phyloP scores from a whole-genome alignment of 2,329 filamentous ascomycete species.

The Xylaria multiplex region DNA sequence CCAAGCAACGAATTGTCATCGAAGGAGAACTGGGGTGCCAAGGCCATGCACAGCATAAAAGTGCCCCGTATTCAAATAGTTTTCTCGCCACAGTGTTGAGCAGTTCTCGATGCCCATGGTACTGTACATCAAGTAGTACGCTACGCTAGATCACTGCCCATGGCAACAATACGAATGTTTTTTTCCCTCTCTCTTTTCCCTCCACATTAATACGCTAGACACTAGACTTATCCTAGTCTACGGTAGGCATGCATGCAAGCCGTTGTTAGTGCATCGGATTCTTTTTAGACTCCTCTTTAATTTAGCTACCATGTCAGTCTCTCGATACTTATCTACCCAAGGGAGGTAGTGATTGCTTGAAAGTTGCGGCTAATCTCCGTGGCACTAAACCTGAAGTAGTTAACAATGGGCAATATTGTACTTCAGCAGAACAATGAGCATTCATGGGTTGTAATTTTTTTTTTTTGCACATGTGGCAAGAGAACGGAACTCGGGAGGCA shows the following conservation, averaged over 20 bases:
- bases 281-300: conserved; percentile 11
- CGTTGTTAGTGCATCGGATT: conserved; percentile 10
- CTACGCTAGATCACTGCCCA: neutral
- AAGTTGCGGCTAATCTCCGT: conserved; percentile 1
- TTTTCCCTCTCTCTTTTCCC: neutral
- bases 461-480: conserved; percentile 13
- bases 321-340: no score
- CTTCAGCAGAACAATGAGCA: neutral
- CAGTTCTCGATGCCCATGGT: neutral
- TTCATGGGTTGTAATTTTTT: neutral
- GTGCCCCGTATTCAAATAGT: neutral
- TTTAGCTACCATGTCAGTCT: conserved; percentile 2
- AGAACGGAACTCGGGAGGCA: conserved; percentile 18
- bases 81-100: neutral
- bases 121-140: neutral
- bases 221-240: neutral
- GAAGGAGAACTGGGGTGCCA: conserved; percentile 15
- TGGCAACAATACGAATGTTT: conserved; percentile 16
- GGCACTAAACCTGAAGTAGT: conserved; percentile 21
- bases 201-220: neutral
- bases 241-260: conserved; percentile 1
- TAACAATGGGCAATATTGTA: conserved; percentile 13
- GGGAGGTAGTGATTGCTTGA: conserved; percentile 19
- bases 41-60: conserved; percentile 23
- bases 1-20: conserved; percentile 11